These are phyloP conservation scores for Candida gorgasii DNA, from an alignment of 805 yeast genomes.

Conservation along the genomic window DNA sequence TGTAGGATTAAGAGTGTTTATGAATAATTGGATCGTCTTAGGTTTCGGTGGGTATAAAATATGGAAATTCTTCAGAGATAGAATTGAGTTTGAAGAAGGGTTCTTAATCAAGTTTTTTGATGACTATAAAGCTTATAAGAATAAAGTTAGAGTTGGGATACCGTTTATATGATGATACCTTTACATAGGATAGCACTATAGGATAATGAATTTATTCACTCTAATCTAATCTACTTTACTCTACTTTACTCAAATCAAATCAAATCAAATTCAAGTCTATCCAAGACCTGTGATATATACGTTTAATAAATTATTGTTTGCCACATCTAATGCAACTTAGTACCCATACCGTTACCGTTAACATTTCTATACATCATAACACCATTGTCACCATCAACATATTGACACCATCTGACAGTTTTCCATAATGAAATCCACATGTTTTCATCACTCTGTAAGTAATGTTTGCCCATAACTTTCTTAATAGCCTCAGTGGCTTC, in stretches of 20 bases:
- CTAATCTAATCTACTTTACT: background rate
- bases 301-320: background rate
- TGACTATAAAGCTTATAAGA: conserved; percentile 57
- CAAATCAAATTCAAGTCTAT: background rate
- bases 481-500: conserved; percentile 75
- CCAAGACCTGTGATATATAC: background rate
- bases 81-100: conserved; percentile 75
- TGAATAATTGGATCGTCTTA: conserved; percentile 65
- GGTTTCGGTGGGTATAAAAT: conserved; percentile 56
- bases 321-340: conserved; percentile 9
- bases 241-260: too few species aligned
- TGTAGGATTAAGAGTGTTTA: conserved; percentile 72
- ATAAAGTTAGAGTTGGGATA: conserved; percentile 54
- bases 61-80: conserved; percentile 63
- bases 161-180: conserved; percentile 12
- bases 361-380: conserved; percentile 73
- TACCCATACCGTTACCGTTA: conserved; percentile 48
- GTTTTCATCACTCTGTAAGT: conserved; percentile 64
- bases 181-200: too few species aligned
- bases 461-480: conserved; percentile 84
- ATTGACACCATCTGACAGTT: conserved; percentile 65
- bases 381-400: conserved; percentile 71
- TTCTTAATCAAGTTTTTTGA: conserved; percentile 64
- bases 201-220: too few species aligned
- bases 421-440: conserved; percentile 72